A percentile compares a stretch with the other conserved stretches of the same genome.
Conservation (phyloP, 768 basidiomycete species). For the Lactarius akahatsu region DNA sequence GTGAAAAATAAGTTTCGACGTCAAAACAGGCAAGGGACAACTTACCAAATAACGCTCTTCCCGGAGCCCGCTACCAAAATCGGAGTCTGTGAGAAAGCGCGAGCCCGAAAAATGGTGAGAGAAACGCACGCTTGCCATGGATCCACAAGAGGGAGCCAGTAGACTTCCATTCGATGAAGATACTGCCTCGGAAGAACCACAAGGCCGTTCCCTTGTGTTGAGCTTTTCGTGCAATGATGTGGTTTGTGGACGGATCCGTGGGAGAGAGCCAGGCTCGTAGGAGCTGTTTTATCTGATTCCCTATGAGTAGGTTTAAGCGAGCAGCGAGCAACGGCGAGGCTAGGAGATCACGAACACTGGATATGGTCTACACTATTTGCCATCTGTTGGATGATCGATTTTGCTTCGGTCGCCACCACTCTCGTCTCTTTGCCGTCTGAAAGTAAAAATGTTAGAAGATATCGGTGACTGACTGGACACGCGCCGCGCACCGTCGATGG, state of each 20-base stretch:
- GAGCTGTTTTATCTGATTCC: neutral
- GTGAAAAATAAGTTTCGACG: neutral
- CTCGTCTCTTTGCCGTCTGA: neutral
- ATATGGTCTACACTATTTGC: neutral
- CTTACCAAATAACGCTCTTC: neutral
- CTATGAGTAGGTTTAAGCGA: neutral
- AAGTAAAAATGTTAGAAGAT: neutral
- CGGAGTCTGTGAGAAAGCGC: neutral
- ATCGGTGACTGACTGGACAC: neutral
- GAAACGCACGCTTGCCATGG: neutral
- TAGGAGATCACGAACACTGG: no score
- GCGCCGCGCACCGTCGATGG: neutral
- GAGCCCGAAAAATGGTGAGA: neutral
- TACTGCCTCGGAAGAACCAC: neutral
- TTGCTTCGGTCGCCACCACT: neutral
- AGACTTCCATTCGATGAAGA: neutral
- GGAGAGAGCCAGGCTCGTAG: neutral
- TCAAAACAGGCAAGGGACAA: neutral
- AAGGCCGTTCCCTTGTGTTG: neutral
- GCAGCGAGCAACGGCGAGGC: no score
- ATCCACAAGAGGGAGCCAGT: neutral
- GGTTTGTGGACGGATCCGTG: neutral
- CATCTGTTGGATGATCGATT: neutral
- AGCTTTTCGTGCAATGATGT: neutral
- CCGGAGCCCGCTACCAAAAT: neutral